These are phyloP conservation scores for Collybia nuda DNA, from an alignment of 768 basidiomycete genomes.

Conservation along the genomic window DNA sequence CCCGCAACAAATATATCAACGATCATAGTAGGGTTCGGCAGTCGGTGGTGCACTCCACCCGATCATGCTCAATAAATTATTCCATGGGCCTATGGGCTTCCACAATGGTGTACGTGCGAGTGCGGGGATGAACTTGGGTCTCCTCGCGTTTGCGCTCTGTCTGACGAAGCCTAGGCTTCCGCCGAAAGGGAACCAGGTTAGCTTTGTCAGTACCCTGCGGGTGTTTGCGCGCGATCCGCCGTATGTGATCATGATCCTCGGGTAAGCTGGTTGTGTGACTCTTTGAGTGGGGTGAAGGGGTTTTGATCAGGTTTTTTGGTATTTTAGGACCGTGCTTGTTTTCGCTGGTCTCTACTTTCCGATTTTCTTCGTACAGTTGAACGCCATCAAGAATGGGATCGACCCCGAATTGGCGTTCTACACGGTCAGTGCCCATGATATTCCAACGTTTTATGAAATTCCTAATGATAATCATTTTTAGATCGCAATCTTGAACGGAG, in stretches of 20 bases:
- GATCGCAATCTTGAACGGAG: constrained; percentile 53
- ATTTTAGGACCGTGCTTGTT: constrained; percentile 7
- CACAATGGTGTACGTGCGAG: constrained; percentile 1
- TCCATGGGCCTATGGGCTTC: constrained; percentile 33
- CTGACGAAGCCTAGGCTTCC: not conserved
- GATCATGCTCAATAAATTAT: constrained; percentile 59
- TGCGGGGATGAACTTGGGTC: not conserved
- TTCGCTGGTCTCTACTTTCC: constrained; percentile 26
- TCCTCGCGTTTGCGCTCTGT: not conserved
- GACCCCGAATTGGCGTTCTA: constrained; percentile 36
- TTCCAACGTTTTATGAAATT: too few species aligned
- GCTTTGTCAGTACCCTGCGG: constrained; percentile 22
- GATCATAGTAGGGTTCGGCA: constrained; percentile 38
- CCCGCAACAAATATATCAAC: constrained; percentile 7
- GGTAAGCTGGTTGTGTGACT: constrained; percentile 18
- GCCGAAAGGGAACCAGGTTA: constrained; percentile 26
- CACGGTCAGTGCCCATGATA: constrained; percentile 22
- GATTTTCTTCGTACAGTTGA: constrained; percentile 38
- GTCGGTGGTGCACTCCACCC: constrained; percentile 63
- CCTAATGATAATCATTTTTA: constrained; percentile 20
- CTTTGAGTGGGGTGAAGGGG: not conserved
- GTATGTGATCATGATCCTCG: constrained; percentile 41
- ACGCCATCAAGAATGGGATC: constrained; percentile 27
- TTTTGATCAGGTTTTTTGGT: not conserved
- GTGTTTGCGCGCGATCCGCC: constrained; percentile 39